A percentile compares a stretch with the other conserved stretches of the same genome.
These are phyloP conservation scores for Lichtheimia ramosa DNA, from an alignment of 371 early-diverging fungal genomes.

Conservation along the genomic window DNA sequence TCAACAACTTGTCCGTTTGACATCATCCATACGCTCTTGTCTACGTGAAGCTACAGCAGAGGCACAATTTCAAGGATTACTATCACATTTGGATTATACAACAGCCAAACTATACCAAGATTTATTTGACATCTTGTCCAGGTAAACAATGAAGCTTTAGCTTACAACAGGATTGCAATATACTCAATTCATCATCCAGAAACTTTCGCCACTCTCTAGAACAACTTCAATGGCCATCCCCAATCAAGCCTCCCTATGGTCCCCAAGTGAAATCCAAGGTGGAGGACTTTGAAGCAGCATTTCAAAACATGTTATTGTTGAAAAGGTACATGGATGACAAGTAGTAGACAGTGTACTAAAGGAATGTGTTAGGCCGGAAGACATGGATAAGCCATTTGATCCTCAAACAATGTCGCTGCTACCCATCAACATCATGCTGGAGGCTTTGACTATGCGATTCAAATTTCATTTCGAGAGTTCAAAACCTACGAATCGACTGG, in stretches of 20 bases:
- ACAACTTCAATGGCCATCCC: conserved; percentile 53
- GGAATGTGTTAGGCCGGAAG: conserved; percentile 9
- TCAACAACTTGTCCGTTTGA: conserved; percentile 38
- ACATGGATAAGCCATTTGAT: neutral
- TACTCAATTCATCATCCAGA: conserved; percentile 13
- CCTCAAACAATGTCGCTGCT: neutral
- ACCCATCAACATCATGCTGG: conserved; percentile 64
- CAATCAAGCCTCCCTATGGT: conserved; percentile 43
- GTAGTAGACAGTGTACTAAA: neutral
- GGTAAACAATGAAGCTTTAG: conserved; percentile 28
- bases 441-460: conserved; percentile 69
- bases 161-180: neutral
- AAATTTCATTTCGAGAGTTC: conserved; percentile 79
- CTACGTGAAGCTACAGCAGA: conserved; percentile 13
- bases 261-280: conserved; percentile 34
- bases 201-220: conserved; percentile 49
- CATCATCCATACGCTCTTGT: conserved; percentile 3
- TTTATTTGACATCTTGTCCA: conserved; percentile 35
- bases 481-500: conserved; percentile 77
- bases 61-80: conserved; percentile 15
- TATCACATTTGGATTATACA: conserved; percentile 23
- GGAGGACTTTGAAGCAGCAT: conserved; percentile 39
- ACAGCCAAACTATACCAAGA: conserved; percentile 36
- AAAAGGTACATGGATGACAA: conserved; percentile 30
- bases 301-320: conserved; percentile 40